A percentile compares a stretch with the other conserved stretches of the same genome.
Conservation (phyloP, 2,329 filamentous ascomycete genomes). For the Colletotrichum paranaense region DNA sequence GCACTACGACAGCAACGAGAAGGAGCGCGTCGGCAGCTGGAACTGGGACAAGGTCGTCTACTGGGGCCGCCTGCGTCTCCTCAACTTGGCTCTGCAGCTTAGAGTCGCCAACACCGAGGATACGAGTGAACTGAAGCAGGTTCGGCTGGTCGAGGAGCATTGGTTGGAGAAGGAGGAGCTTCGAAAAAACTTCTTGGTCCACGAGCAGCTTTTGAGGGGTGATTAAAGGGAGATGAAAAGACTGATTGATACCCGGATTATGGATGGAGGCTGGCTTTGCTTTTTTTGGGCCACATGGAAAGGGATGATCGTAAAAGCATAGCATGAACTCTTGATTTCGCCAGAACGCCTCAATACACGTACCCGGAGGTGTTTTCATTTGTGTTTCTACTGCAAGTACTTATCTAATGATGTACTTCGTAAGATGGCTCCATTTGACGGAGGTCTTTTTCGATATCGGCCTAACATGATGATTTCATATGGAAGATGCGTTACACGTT, state of each 20-base stretch:
- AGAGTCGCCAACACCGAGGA: not conserved
- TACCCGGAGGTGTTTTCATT: not conserved
- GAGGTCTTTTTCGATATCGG: too few species aligned
- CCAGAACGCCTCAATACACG: not conserved
- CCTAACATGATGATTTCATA: not conserved
- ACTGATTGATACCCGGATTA: not conserved
- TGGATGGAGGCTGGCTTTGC: not conserved
- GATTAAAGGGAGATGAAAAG: not conserved
- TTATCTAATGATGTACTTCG: not conserved
- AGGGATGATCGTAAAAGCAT: not conserved
- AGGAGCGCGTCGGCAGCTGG: slow-evolving; percentile 16
- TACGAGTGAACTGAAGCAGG: slow-evolving; percentile 1
- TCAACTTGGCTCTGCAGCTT: not conserved
- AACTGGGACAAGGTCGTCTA: slow-evolving; percentile 18
- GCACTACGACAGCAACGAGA: slow-evolving; percentile 22
- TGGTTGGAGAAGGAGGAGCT: not conserved
- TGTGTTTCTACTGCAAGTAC: not conserved
- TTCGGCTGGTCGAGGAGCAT: slow-evolving; percentile 14
- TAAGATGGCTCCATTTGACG: not conserved
- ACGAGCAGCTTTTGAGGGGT: not conserved
- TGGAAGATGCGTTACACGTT: not conserved
- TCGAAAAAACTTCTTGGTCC: not conserved
- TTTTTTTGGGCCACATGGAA: not conserved
- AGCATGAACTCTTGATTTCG: not conserved
- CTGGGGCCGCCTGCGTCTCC: slow-evolving; percentile 24